These are phyloP conservation scores for Cubamyces sp. DNA, from an alignment of 768 basidiomycete species.

Conservation along the genomic window DNA sequence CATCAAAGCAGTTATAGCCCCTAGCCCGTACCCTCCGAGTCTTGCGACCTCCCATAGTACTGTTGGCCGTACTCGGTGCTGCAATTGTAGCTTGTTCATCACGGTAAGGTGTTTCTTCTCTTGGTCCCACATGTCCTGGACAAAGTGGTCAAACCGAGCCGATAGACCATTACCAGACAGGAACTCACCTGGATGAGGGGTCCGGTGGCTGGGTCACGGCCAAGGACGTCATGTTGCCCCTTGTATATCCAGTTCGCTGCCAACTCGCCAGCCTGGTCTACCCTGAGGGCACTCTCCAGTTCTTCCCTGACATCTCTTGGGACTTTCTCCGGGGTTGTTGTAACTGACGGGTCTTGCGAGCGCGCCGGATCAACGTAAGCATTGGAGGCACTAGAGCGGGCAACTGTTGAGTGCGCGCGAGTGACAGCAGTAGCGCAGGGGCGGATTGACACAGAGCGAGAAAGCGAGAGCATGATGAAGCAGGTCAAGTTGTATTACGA, in stretches of 20 bases:
- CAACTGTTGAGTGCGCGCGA: slow-evolving; percentile 11
- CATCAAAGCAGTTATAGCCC: slow-evolving; percentile 83
- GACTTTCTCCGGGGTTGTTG: slow-evolving; percentile 60
- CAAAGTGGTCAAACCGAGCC: background rate
- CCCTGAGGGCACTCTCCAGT: slow-evolving; percentile 74
- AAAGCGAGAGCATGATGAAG: slow-evolving; percentile 8
- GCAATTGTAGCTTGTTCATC: slow-evolving; percentile 82
- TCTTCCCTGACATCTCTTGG: slow-evolving; percentile 49
- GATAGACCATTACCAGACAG: slow-evolving; percentile 6
- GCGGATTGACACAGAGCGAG: background rate
- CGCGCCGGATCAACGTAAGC: slow-evolving; percentile 50
- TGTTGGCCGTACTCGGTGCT: slow-evolving; percentile 87
- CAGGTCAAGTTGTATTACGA: background rate
- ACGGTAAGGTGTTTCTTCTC: slow-evolving; percentile 90
- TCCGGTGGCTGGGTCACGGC: slow-evolving; percentile 56
- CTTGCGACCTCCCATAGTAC: slow-evolving; percentile 84
- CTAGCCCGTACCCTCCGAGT: slow-evolving; percentile 84
- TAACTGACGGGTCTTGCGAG: slow-evolving; percentile 44
- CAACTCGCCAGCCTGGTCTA: slow-evolving; percentile 95
- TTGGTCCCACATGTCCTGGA: slow-evolving; percentile 97
- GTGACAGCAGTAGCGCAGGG: background rate
- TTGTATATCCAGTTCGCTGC: slow-evolving; percentile 96
- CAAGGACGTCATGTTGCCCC: slow-evolving; percentile 80
- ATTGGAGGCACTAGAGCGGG: slow-evolving; percentile 6
- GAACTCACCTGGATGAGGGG: slow-evolving; percentile 74